Percentiles rank a stretch among this genome's conserved stretches.
phyloP scores from a whole-genome alignment of 306 rosid genomes.

The Luffa aegyptiaca region DNA sequence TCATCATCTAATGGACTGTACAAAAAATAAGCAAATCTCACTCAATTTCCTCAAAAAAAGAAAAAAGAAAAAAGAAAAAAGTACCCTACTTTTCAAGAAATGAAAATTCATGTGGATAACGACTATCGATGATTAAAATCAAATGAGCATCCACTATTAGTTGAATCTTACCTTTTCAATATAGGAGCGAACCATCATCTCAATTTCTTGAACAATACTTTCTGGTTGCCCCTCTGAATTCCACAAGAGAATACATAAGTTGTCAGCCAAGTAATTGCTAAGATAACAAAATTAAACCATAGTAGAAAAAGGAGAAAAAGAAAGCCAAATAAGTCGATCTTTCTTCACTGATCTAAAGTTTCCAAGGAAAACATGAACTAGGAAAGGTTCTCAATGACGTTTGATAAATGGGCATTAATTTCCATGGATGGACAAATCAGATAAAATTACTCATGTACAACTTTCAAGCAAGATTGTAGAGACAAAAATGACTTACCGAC shows the following conservation, averaged over 20 bases:
- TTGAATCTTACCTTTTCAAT: slow-evolving; percentile 69
- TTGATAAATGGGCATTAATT: not conserved
- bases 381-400: not conserved
- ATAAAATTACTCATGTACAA: not conserved
- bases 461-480: slow-evolving; percentile 5
- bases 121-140: not conserved
- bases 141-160: not conserved
- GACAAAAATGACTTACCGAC: slow-evolving; percentile 51
- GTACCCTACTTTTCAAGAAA: not conserved
- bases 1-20: not conserved
- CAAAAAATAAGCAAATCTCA: not conserved
- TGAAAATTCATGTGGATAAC: not conserved
- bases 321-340: not conserved
- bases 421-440: slow-evolving; percentile 3
- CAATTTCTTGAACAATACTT: slow-evolving; percentile 83
- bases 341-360: not conserved
- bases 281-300: not conserved
- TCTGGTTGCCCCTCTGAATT: slow-evolving; percentile 91
- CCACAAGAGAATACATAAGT: slow-evolving; percentile 18
- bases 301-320: not conserved
- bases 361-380: not conserved
- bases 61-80: too few species aligned
- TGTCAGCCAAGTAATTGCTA: not conserved
- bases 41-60: not conserved
- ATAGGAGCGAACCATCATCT: slow-evolving; percentile 87